phyloP scores from a whole-genome alignment of 169 alveolate genomes.

The Cryptosporidium tyzzeri region DNA sequence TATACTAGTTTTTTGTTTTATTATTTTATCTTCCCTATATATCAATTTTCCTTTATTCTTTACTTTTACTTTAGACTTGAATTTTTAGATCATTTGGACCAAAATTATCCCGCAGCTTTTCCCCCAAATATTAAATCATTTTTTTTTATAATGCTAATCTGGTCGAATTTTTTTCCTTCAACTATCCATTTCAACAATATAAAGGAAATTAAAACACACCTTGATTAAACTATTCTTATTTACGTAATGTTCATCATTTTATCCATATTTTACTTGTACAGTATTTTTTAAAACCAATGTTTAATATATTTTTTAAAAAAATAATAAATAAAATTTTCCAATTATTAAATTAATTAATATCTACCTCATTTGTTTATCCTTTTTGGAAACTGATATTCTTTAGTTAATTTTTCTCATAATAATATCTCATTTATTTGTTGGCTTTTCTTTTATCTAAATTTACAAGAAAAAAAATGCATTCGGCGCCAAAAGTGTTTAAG shows the following conservation, averaged over 20 bases:
- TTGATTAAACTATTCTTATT: background rate
- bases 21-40: background rate
- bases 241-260: background rate
- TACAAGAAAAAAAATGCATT: background rate
- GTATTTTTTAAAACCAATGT: background rate
- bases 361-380: background rate
- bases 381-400: no score
- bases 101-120: conserved; percentile 39
- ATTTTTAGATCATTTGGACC: conserved; percentile 6
- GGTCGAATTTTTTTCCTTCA: background rate
- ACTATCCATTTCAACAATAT: background rate
- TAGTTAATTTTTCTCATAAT: no score
- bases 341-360: no score
- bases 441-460: background rate
- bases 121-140: background rate
- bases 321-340: background rate
- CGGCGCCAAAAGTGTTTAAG: background rate
- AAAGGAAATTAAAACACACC: background rate
- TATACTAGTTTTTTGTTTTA: background rate
- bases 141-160: no score
- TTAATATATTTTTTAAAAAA: no score
- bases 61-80: conserved; percentile 3
- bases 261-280: background rate
- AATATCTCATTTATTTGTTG: background rate
- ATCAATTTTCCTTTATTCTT: background rate